Evolutionary conservation across 306 rosid genomes (phyloP), one percentile per base, ranked within the genome.

Genomic region (Dalbergia cochinchinensis): DNA sequence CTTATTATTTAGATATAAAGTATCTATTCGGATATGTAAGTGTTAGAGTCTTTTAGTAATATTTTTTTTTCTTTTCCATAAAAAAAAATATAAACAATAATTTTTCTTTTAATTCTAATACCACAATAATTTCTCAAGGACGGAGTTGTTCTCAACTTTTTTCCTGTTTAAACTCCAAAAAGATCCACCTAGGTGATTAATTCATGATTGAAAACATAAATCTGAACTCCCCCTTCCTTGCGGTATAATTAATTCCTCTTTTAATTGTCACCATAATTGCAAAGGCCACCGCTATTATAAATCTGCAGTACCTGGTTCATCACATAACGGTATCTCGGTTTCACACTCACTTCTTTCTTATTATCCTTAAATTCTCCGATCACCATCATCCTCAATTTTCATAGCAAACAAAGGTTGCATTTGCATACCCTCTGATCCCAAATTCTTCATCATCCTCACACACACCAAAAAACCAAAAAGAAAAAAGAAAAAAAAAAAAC

Each of bases 351-450:
- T n/a, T 19, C 10, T 14, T 48, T 16, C 63, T 50, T 41, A 13
- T 50, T 41, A 13, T 11, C 63, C 22, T 76, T 76, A 63, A 50
- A 76, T 19, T 65, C 65, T 13, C 8, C 53, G 18, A 37, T 41
- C 15, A 41, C 34, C 34, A 33, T n/a, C 68, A 62, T 15, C 50
- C 13, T 39, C 70, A 65, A 3, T 35, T 39, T 0, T 33, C 41
- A 26, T 2, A 59, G 14, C 54, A 48, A n/a, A 47, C 14, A 3
- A 11, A 1, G n/a, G 33, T 57, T 57, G 33, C 33, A 35, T 35
- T 4, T 35, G 22, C 22, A 57, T 18, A 57, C 33, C 11, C 31
- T 57, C 63, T 57, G 33, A 7, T 31, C 78, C 57, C 13, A 44
- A 44, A 8, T 22, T 14, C 58, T 41, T 41, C 45, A 26, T 45